Evolutionary conservation across 345 rosid genomes (phyloP), one percentile per base, ranked within the genome.

Genomic region (Murraya koenigii): DNA sequence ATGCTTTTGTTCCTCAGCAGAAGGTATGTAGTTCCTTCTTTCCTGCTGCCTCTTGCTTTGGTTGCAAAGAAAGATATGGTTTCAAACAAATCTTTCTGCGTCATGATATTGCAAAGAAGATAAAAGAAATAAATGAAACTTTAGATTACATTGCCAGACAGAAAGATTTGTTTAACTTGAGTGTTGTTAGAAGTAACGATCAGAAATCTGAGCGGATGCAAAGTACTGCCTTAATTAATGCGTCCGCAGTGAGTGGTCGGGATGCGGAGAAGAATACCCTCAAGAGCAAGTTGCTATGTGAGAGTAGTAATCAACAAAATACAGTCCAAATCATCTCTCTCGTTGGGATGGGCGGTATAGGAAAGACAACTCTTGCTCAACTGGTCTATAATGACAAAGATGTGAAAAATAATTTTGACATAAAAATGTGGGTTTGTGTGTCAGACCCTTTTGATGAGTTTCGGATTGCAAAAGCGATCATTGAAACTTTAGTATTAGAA

Each of bases 341-440:
- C 0, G 44, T 71, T 0, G 75, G 75, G 26, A 71, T 71, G 75
- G 63, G 52, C 6, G 74, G 74, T 0, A 32, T 71, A 8, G 62
- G 74, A 4, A 71, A 71, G 7, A 70, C 74, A 20, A 71, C 62
- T 8, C 74, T 71, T 4, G 61, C 74, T 5, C 74, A 71, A 32
- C 3, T 52, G 30, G 74, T 19, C 0, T 71, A 30, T 4, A 71
- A 54, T 28, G 14, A 19, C 32, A 2, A 4, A 0, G 39, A 71
- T 13, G 60, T 71, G 0, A 71, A 6, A 20, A 52, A 22, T 6
- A 22, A 32, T 10, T 71, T 71, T 22, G 19, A 28, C 1, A 52
- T 8, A 8, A 52, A 4, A 52, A 32, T 71, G 3, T 71, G 74
- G 74, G 30, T 54, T 0, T 71, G 74, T 9, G 44, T 54, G 2